phyloP scores from a whole-genome alignment of 257 asterid genomes.

The Fraxinus quadrangulata region DNA sequence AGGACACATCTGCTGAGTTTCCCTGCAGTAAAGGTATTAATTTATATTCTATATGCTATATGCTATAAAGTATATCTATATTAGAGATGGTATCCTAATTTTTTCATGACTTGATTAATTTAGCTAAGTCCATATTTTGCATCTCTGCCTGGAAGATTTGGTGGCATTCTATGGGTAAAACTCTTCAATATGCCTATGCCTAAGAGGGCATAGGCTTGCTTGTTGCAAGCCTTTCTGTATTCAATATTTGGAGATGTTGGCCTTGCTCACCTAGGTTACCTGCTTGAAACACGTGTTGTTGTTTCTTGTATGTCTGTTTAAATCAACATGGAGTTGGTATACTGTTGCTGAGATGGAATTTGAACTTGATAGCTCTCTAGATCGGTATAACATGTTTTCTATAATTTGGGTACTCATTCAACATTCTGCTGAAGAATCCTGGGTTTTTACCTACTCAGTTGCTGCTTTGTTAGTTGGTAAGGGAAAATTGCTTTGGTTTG shows the following conservation, averaged over 20 bases:
- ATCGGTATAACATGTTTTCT: conserved; percentile 54
- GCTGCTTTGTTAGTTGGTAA: conserved; percentile 92
- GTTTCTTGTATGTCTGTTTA: conserved; percentile 36
- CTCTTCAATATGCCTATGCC: conserved; percentile 13
- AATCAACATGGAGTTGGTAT: conserved; percentile 42
- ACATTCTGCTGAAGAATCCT: conserved; percentile 82
- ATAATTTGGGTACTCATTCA: conserved; percentile 59
- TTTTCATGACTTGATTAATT: background rate
- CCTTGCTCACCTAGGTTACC: conserved; percentile 31
- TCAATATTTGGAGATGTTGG: conserved; percentile 33
- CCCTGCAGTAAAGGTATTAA: background rate
- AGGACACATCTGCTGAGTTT: background rate
- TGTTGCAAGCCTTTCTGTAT: conserved; percentile 26
- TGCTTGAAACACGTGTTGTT: conserved; percentile 36
- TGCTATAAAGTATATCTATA: background rate
- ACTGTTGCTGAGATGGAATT: conserved; percentile 52
- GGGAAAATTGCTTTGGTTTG: conserved; percentile 61
- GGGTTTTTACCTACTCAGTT: conserved; percentile 69
- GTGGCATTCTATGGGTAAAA: conserved; percentile 21
- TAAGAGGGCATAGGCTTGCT: conserved; percentile 31
- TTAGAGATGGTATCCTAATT: background rate
- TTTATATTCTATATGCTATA: background rate
- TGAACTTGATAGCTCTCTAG: conserved; percentile 52
- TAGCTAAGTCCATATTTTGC: conserved; percentile 15
- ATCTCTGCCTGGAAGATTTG: conserved; percentile 22